Evolutionary conservation across 225 moss, liverwort and hornwort species (phyloP).

Genomic region (Asterella californica): DNA sequence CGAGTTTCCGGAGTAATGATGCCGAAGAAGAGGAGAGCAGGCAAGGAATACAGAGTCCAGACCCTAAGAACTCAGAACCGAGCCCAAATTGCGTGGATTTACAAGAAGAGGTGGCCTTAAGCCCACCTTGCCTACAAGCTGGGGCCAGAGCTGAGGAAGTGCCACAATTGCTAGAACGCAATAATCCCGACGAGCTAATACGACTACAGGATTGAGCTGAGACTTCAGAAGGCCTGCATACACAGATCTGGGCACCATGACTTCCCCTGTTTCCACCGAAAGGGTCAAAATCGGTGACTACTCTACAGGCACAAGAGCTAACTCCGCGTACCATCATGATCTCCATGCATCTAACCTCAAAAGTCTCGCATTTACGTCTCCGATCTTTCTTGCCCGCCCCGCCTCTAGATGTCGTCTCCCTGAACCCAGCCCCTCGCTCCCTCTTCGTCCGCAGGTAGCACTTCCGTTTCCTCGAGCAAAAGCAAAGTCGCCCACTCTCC

Average conservation of each 20-base stretch:
- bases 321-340: conserved; percentile 14
- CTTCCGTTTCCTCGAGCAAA: background rate
- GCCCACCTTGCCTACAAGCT: conserved; percentile 2
- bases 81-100: background rate
- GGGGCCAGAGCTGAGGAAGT: background rate
- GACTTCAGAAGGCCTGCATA: background rate
- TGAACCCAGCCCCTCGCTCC: background rate
- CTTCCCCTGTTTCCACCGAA: background rate
- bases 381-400: background rate
- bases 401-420: background rate
- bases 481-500: background rate
- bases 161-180: background rate
- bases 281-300: conserved; percentile 8
- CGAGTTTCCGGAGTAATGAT: background rate
- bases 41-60: conserved; percentile 14
- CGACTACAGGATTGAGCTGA: background rate
- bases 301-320: background rate
- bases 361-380: background rate
- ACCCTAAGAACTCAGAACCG: conserved; percentile 23
- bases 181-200: background rate
- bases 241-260: conserved; percentile 6
- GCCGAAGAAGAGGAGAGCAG: background rate
- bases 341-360: conserved; percentile 9
- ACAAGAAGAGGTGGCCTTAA: conserved; percentile 10
- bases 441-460: background rate